phyloP scores from a whole-genome alignment of 805 yeast species.

The Lipomyces oligophaga region DNA sequence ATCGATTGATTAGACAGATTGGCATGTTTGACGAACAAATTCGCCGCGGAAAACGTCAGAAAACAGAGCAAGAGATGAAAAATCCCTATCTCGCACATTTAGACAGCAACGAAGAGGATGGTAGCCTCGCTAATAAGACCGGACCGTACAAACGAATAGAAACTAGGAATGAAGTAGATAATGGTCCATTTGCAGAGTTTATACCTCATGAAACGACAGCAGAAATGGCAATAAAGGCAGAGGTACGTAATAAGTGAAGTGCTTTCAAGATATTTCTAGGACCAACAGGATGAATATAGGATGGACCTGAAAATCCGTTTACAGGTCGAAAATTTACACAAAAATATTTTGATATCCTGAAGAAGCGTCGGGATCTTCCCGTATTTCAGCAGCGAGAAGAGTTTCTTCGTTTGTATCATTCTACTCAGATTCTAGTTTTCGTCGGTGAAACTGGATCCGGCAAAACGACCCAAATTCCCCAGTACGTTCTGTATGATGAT shows the following conservation, averaged over 20 bases:
- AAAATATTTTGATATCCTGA: slow-evolving; percentile 73
- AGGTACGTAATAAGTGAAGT: slow-evolving; percentile 24
- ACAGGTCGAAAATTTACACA: slow-evolving; percentile 61
- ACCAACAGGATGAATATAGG: too few species aligned
- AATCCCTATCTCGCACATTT: slow-evolving; percentile 38
- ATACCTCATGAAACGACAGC: slow-evolving; percentile 37
- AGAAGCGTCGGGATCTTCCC: slow-evolving; percentile 79
- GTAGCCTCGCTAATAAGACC: neutral
- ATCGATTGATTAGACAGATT: too few species aligned
- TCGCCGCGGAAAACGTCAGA: too few species aligned
- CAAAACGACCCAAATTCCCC: slow-evolving; percentile 97
- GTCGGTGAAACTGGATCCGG: slow-evolving; percentile 99
- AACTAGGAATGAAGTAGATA: neutral
- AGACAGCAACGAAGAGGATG: slow-evolving; percentile 23
- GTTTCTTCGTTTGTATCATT: slow-evolving; percentile 77
- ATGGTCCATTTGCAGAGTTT: slow-evolving; percentile 13
- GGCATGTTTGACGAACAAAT: too few species aligned
- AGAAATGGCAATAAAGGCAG: slow-evolving; percentile 37
- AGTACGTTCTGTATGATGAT: slow-evolving; percentile 87
- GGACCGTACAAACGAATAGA: neutral
- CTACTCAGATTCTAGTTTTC: slow-evolving; percentile 91
- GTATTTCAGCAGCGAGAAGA: slow-evolving; percentile 92
- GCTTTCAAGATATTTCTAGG: slow-evolving; percentile 10
- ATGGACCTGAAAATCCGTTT: slow-evolving; percentile 67
- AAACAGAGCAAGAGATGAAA: slow-evolving; percentile 10